A percentile compares a stretch with the other conserved stretches of the same genome.
Evolutionary conservation across 441 rosid genomes (phyloP).

Genomic region (Macaranga tanarius): DNA sequence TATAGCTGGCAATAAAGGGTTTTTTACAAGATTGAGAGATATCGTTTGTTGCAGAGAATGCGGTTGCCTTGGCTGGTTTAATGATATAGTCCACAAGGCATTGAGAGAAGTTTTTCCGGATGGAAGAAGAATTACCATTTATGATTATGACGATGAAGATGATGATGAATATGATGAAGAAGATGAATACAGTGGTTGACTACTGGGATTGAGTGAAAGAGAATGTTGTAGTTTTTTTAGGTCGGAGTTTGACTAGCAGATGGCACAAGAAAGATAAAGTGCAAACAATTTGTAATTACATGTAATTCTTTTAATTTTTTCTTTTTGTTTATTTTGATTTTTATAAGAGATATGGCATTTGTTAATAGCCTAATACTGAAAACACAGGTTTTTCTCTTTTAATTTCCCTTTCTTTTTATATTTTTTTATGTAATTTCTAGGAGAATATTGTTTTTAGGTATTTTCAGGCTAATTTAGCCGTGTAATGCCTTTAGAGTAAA

Average conservation of each 20-base stretch:
- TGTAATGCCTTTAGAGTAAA: too few species aligned
- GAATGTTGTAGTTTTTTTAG: background rate
- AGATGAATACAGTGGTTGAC: conserved; percentile 25
- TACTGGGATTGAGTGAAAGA: conserved; percentile 17
- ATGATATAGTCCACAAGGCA: conserved; percentile 25
- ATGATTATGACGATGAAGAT: conserved; percentile 15
- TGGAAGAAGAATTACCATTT: background rate
- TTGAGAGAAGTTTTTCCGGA: conserved; percentile 22
- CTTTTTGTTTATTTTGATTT: too few species aligned
- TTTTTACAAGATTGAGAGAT: conserved; percentile 29
- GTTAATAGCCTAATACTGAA: too few species aligned
- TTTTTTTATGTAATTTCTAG: too few species aligned
- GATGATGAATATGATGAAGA: conserved; percentile 22
- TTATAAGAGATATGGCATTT: too few species aligned
- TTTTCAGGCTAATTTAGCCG: too few species aligned
- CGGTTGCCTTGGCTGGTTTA: conserved; percentile 47
- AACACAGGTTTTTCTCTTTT: too few species aligned
- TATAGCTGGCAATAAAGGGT: conserved; percentile 29
- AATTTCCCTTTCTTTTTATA: too few species aligned
- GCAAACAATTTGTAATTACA: conserved; percentile 28
- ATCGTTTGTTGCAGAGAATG: conserved; percentile 26
- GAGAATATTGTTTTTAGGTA: too few species aligned
- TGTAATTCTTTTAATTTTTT: background rate
- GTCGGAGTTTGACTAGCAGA: conserved; percentile 41
- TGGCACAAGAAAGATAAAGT: background rate